Base-by-base conservation (phyloP, 805 yeast genomes). In the Candida chauliodis region DNA sequence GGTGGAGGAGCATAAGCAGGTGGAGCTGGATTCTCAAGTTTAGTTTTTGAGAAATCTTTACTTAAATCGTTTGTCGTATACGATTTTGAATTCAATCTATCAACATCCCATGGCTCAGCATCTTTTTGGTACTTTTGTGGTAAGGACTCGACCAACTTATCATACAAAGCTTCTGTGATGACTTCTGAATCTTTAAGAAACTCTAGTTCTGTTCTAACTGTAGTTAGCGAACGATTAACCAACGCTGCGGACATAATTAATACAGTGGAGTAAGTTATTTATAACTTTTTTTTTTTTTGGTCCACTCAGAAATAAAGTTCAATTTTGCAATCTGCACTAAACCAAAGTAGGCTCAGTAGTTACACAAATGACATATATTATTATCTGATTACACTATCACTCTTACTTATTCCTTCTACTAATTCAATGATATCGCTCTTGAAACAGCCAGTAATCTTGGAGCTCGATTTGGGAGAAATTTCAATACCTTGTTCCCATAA, bases 191-290 rank as follows among this genome's bases (percentile, higher is more conserved):
- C 95, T 30, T 61, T 65, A 21, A 89, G 66, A 53, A 86, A 88
- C 58, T 87, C 95, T 30, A 89, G 73, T 55, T 89, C 95, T 59
- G 85, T 77, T 63, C 80, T 64, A 44, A 88, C 66, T 5, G 83
- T 82, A 1, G 89, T 76, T 45, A 88, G 65, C 3, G 95, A 84
- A 49, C 95, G 79, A 65, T 86, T 86, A 44, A 85, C 76, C 35
- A 76, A 66, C 1, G 91, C 81, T 13, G 78, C 61, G 9, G 72
- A 64, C 73, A 62, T 67, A 27, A 15, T 27, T 17, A 14, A 27
- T 13, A 27, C 11, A 20, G 25, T 6, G 20, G 13, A n/a, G 7
- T 6, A 4, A 4, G n/a, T 28, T 7, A 10, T 30, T 18, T 10
- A 18, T 17, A 23, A 15, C 18, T 7, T 28, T 26, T n/a, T 26